Conservation (phyloP, 306 rosid species). For the Myrica gale region DNA sequence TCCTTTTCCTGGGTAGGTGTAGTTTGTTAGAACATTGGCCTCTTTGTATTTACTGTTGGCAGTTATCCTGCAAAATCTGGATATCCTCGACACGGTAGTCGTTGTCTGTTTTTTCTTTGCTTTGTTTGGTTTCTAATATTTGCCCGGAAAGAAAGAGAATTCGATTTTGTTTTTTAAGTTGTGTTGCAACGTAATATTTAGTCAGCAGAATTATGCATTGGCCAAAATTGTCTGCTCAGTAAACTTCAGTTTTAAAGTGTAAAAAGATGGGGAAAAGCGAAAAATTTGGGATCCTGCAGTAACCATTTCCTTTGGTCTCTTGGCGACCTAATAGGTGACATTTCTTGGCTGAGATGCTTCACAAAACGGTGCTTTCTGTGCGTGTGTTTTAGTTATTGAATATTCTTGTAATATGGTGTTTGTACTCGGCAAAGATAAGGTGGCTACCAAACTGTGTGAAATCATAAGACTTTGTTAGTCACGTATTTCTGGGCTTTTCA, state of each 20-base stretch:
- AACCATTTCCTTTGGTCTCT: background rate
- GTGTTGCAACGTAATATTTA: background rate
- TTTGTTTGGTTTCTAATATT: background rate
- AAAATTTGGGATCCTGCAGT: background rate
- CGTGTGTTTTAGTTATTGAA: background rate
- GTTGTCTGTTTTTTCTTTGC: constrained; percentile 16
- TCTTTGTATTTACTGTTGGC: background rate
- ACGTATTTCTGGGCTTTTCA: background rate
- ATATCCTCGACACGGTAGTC: background rate
- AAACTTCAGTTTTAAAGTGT: background rate
- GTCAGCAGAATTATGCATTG: background rate
- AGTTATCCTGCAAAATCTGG: background rate
- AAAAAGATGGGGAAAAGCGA: background rate
- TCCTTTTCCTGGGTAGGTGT: background rate
- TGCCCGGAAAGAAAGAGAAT: constrained; percentile 4
- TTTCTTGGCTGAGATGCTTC: too few relatives aligned
- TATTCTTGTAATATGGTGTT: background rate
- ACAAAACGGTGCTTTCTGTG: background rate
- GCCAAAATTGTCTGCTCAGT: background rate
- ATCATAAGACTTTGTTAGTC: background rate
- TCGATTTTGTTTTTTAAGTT: background rate
- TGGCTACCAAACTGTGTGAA: background rate
- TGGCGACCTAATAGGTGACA: background rate
- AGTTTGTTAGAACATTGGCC: background rate
- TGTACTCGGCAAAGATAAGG: background rate